phyloP scores from a whole-genome alignment of 179 eudicot species.

The Beta lomatogona region DNA sequence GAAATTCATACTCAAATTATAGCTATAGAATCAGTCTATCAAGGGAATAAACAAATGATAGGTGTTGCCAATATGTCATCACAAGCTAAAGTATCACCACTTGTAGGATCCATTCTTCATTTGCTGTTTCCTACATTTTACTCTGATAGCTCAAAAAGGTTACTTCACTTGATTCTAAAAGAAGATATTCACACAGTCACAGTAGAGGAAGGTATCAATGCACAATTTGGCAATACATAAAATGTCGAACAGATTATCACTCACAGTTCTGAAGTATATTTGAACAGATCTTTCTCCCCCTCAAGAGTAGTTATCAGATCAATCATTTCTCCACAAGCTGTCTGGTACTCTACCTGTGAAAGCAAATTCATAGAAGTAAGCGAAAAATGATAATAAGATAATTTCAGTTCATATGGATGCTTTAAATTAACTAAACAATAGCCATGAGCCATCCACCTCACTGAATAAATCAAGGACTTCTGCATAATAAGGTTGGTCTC shows the following conservation, averaged over 20 bases:
- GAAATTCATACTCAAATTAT: not conserved
- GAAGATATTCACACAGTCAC: not conserved
- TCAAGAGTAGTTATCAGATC: constrained; percentile 65
- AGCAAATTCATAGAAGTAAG: not conserved
- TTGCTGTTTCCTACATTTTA: no score
- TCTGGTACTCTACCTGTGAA: constrained; percentile 71
- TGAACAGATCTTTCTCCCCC: constrained; percentile 65
- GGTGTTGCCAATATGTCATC: not conserved
- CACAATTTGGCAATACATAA: not conserved
- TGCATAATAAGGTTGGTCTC: constrained; percentile 61
- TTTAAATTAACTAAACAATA: not conserved
- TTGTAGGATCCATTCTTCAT: not conserved
- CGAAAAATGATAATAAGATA: not conserved
- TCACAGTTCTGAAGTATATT: constrained; percentile 57
- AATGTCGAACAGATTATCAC: constrained; percentile 19
- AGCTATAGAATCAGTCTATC: not conserved
- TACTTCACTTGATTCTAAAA: not conserved
- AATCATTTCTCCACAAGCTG: constrained; percentile 74
- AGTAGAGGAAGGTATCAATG: not conserved
- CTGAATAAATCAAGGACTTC: constrained; percentile 71
- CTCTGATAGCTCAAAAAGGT: not conserved
- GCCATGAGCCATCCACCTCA: constrained; percentile 45
- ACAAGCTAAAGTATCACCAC: not conserved
- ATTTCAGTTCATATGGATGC: not conserved
- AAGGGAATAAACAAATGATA: not conserved